Evolutionary conservation across 1,139 yeast genomes (phyloP), one percentile per base, ranked within the genome.

Genomic region (Debaryomyces singareniensis): DNA sequence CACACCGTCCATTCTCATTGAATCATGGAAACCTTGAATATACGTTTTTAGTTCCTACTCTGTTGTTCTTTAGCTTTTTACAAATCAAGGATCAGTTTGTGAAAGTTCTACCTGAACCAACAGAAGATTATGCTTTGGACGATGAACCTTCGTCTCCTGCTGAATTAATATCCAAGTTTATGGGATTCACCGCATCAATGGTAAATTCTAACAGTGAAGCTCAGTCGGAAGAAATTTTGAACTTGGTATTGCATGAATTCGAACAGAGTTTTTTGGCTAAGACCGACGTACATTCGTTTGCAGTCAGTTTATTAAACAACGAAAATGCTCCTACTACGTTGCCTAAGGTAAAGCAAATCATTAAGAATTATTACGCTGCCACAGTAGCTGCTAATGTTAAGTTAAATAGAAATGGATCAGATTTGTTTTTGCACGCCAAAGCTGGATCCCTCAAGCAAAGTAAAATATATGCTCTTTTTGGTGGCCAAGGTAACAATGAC

Each of bases 401-500:
- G 24, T 48, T 56, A 30, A 41, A 44, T 24, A 43, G 44, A 25
- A 42, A 52, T 27, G 58, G 53, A 35, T 55, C 91, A 20, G 84
- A 76, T 33, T 61, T 75, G 41, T 64, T 71, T 49, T 52, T 52
- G 35, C 65, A 67, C 32, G 56, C 72, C 16, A 61, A 62, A 36
- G 61, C 67, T 29, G 20, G 23, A 2, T n/a, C n/a, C n/a, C n/a
- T n/a, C n/a, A 25, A 27, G 11, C 49, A 61, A 26, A 87, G 93
- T 32, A 63, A 70, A 38, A 59, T 87, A 35, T 77, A 73, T 38
- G 95, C 96, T 39, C 78, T 91, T 42, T 91, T 91, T 49, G 98
- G 99, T 56, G 99, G 99, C 49, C 99, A 91, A 68, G 99, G 99
- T 63, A 89, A 86, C 64, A 80, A 95, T 30, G 97, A 93, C 53